Conservation (phyloP, 2,329 filamentous ascomycete genomes). For the Boeremia exigua region DNA sequence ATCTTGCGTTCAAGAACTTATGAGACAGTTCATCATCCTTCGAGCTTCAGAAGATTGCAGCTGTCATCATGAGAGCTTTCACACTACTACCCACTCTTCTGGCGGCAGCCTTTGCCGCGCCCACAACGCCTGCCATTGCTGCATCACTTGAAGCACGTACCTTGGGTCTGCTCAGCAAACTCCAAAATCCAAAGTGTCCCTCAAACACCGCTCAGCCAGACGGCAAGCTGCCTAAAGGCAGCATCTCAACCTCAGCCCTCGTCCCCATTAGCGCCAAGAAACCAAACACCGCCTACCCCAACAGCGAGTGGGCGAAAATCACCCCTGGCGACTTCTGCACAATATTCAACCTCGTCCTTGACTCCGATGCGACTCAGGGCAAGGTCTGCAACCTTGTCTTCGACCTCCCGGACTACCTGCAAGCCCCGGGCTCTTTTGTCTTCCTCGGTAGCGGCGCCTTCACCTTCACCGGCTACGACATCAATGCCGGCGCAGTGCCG, state of each 20-base stretch:
- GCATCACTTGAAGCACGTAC: slow-evolving; percentile 29
- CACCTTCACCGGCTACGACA: slow-evolving; percentile 32
- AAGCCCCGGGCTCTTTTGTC: slow-evolving; percentile 24
- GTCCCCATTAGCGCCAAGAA: slow-evolving; percentile 29
- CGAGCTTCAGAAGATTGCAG: not conserved
- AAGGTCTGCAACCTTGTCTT: slow-evolving; percentile 42
- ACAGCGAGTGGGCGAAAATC: slow-evolving; percentile 24
- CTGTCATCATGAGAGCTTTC: slow-evolving; percentile 34
- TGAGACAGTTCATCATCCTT: no score
- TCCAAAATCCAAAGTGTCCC: slow-evolving; percentile 18
- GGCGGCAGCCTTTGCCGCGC: slow-evolving; percentile 45
- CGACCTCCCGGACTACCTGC: slow-evolving; percentile 27
- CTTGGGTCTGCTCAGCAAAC: slow-evolving; percentile 16
- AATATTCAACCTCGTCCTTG: slow-evolving; percentile 38
- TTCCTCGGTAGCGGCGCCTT: slow-evolving; percentile 30
- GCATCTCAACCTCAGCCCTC: slow-evolving; percentile 27
- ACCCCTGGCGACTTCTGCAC: slow-evolving; percentile 40
- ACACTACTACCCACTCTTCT: slow-evolving; percentile 44
- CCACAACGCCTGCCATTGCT: slow-evolving; percentile 30
- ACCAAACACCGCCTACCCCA: slow-evolving; percentile 28
- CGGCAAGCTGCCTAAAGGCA: slow-evolving; percentile 30
- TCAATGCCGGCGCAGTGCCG: slow-evolving; percentile 25
- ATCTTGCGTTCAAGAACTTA: no score
- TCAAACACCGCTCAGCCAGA: slow-evolving; percentile 27
- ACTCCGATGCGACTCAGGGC: slow-evolving; percentile 25